These are phyloP conservation scores for Periconia sp. DNA, from an alignment of 2,329 filamentous ascomycete genomes.

Conservation along the genomic window DNA sequence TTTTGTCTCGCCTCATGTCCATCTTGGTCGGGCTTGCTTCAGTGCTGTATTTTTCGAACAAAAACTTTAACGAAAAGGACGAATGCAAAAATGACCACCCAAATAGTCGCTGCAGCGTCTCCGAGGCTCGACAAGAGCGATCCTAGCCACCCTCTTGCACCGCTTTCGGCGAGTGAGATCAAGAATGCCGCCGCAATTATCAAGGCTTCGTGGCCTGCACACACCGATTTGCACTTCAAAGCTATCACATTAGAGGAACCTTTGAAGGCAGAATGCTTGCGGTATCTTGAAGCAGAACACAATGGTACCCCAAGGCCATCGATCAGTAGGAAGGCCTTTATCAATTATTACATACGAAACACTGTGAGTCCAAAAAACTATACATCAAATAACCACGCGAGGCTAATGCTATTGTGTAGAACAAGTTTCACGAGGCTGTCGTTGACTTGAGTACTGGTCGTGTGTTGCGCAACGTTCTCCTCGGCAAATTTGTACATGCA, in stretches of 20 bases:
- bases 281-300: slow-evolving; percentile 66
- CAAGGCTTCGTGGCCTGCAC: slow-evolving; percentile 56
- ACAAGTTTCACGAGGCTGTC: slow-evolving; percentile 64
- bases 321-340: slow-evolving; percentile 56
- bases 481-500: slow-evolving; percentile 60
- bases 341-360: slow-evolving; percentile 62
- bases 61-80: not conserved
- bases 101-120: slow-evolving; percentile 25
- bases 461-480: slow-evolving; percentile 60
- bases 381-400: not conserved
- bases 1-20: not conserved
- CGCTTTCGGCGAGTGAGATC: slow-evolving; percentile 61
- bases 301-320: slow-evolving; percentile 53
- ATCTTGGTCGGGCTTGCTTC: not conserved
- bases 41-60: not conserved
- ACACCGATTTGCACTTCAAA: slow-evolving; percentile 64
- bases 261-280: slow-evolving; percentile 59
- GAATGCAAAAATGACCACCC: slow-evolving; percentile 27
- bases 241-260: slow-evolving; percentile 68
- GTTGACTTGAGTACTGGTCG: slow-evolving; percentile 55
- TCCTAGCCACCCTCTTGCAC: slow-evolving; percentile 60
- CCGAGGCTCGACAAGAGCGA: slow-evolving; percentile 23
- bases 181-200: slow-evolving; percentile 53
- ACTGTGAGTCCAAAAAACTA: slow-evolving; percentile 52
- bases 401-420: slow-evolving; percentile 40